Base-by-base conservation (phyloP, 495 filamentous ascomycete genomes). In the Xylaria bambusicola region DNA sequence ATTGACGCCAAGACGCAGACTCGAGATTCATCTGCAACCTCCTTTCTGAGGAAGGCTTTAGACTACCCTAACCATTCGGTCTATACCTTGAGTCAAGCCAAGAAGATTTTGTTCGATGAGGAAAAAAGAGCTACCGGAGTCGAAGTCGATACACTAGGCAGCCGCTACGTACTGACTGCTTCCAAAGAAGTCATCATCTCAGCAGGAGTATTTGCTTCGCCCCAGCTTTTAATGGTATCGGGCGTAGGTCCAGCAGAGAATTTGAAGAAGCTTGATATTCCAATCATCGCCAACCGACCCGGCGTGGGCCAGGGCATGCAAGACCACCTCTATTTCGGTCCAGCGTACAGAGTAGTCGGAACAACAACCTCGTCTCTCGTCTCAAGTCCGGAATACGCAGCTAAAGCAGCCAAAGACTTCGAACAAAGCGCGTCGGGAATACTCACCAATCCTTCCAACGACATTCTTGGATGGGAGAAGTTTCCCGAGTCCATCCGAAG, bases 401-500 rank as follows among this genome's bases (percentile, higher is more conserved):
- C 55, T 4, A 56, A 62, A 1, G 46, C 41, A 8, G 52, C 44
- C 10, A 33, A 10, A 12, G 29, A 29, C 1, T 23, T 62, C 57
- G 52, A 64, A n/a, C 29, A 61, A 0, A 42, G 64, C 3, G 50
- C 65, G 17, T 62, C 56, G 6, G 80, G 82, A 2, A 62, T 68
- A 6, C 44, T 77, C 1, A 76, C 74, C 0, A 78, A 69, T 59
- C 69, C 73, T 0, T 66, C 69, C 9, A 64, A 60, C 0, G 80
- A 83, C 40, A 73, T 72, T 12, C 47, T 81, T 13, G 79, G 66
- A 3, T 83, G 70, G 66, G 82, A 84, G 63, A 84, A 83, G 57
- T 64, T 82, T 13, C 80, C 80, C 1, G 24, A 66, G 0, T 26
- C 38, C 2, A 46, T 73, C 10, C 70, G 77, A 26, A 61, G 62